These are phyloP conservation scores for Phytophthora sojae DNA, from an alignment of 352 stramenopile genomes.

Conservation along the genomic window DNA sequence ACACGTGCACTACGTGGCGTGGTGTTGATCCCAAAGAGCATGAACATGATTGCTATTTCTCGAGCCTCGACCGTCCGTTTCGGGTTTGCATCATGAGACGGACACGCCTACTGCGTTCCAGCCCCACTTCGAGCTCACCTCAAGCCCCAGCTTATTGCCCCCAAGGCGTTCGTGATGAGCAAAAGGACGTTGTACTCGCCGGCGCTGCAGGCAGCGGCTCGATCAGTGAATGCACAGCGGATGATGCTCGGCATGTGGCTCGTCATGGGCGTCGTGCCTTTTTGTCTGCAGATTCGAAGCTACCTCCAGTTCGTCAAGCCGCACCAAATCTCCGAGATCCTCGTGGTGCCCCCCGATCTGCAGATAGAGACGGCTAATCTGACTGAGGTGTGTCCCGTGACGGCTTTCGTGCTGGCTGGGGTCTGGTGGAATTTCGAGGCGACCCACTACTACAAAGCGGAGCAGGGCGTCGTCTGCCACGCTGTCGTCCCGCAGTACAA, in stretches of 20 bases:
- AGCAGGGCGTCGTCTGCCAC: slow-evolving; percentile 22
- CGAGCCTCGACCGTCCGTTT: not conserved
- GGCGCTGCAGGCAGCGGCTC: not conserved
- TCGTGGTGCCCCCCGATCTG: slow-evolving; percentile 8
- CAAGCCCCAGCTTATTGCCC: not conserved
- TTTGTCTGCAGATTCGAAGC: slow-evolving; percentile 29
- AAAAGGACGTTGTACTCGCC: not conserved
- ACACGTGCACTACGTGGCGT: not conserved
- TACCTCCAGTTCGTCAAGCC: slow-evolving; percentile 31
- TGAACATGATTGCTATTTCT: not conserved
- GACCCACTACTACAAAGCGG: slow-evolving; percentile 24
- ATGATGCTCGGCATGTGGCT: slow-evolving; percentile 26
- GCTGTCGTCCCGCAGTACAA: slow-evolving; percentile 36
- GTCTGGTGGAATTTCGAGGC: slow-evolving; percentile 31
- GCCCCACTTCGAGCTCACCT: not conserved
- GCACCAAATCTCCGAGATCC: slow-evolving; percentile 20
- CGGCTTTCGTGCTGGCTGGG: slow-evolving; percentile 11
- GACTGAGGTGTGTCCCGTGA: slow-evolving; percentile 9
- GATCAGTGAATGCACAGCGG: not conserved
- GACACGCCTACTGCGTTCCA: not conserved
- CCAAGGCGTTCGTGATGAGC: not conserved
- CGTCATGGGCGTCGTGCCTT: slow-evolving; percentile 14
- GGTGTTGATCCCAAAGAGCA: not conserved
- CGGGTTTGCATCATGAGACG: not conserved
- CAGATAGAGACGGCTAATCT: slow-evolving; percentile 12